Evolutionary conservation across 768 basidiomycete genomes (phyloP).

Genomic region (Leucosporidium creatinivorum): DNA sequence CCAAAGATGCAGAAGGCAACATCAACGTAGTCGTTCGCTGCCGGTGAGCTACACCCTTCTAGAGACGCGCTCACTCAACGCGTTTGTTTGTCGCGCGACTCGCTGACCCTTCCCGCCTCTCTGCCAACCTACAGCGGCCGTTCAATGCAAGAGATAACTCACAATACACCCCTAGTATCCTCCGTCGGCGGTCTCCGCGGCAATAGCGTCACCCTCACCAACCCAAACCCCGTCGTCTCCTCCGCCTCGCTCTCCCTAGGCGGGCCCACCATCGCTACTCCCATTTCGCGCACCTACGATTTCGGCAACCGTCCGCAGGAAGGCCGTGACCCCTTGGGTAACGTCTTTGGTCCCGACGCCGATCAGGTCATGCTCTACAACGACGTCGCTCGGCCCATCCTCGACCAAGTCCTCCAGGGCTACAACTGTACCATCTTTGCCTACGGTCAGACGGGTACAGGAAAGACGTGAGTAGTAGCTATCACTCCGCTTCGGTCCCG

Average conservation of each 20-base stretch:
- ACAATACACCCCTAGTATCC: constrained; percentile 13
- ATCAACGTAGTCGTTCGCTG: constrained; percentile 92
- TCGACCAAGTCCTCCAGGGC: constrained; percentile 86
- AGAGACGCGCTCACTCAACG: constrained; percentile 26
- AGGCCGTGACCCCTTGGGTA: constrained; percentile 12
- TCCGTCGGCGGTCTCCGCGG: constrained; percentile 26
- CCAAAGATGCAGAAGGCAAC: constrained; percentile 45
- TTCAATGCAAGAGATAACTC: constrained; percentile 8
- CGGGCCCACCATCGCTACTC: not conserved
- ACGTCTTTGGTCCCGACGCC: constrained; percentile 93
- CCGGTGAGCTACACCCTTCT: constrained; percentile 49
- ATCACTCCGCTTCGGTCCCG: not conserved
- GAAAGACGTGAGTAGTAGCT: constrained; percentile 72
- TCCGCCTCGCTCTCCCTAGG: constrained; percentile 3
- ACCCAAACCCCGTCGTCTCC: constrained; percentile 47
- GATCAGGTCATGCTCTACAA: constrained; percentile 91
- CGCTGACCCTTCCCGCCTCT: no score
- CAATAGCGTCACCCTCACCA: constrained; percentile 23
- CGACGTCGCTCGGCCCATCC: constrained; percentile 84
- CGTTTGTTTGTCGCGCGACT: not conserved
- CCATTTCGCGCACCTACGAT: constrained; percentile 66
- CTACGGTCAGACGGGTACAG: constrained; percentile 97
- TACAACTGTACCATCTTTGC: constrained; percentile 92
- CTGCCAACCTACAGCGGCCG: constrained; percentile 6
- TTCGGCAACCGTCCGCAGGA: constrained; percentile 54